phyloP scores from a whole-genome alignment of 176 grass and related monocot genomes.

The Guadua angustifolia region DNA sequence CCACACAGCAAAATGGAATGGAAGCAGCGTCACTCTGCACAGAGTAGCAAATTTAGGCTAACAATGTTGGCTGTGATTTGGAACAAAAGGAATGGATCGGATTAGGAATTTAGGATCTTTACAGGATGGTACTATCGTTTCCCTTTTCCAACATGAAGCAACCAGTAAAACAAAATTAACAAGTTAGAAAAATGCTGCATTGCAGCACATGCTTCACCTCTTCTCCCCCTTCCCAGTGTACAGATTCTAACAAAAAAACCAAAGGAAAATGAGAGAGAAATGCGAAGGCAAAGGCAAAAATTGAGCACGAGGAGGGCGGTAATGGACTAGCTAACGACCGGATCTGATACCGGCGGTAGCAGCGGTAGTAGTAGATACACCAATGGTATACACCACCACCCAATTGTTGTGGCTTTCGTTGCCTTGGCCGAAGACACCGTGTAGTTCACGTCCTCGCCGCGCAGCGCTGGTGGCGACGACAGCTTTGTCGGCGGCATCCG shows the following conservation, averaged over 20 bases:
- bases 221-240: conserved; percentile 26
- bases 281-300: conserved; percentile 34
- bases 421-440: not conserved
- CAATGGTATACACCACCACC: conserved; percentile 52
- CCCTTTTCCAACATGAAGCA: conserved; percentile 17
- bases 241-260: conserved; percentile 14
- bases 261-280: not conserved
- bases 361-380: conserved; percentile 42
- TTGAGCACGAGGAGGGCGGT: conserved; percentile 40
- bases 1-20: no score
- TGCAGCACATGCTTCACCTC: conserved; percentile 47
- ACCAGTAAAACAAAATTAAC: not conserved
- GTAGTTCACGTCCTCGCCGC: conserved; percentile 30
- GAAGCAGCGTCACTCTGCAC: no score
- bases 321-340: conserved; percentile 24
- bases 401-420: not conserved
- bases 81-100: conserved; percentile 5
- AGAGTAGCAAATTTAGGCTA: no score
- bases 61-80: not conserved
- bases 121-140: conserved; percentile 41
- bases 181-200: conserved; percentile 26
- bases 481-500: conserved; percentile 57
- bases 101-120: conserved; percentile 30
- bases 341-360: conserved; percentile 50
- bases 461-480: conserved; percentile 57